Evolutionary conservation across 2,329 filamentous ascomycete genomes (phyloP), one percentile per base, ranked within the genome.

Genomic region (Cladorrhinum sp.): DNA sequence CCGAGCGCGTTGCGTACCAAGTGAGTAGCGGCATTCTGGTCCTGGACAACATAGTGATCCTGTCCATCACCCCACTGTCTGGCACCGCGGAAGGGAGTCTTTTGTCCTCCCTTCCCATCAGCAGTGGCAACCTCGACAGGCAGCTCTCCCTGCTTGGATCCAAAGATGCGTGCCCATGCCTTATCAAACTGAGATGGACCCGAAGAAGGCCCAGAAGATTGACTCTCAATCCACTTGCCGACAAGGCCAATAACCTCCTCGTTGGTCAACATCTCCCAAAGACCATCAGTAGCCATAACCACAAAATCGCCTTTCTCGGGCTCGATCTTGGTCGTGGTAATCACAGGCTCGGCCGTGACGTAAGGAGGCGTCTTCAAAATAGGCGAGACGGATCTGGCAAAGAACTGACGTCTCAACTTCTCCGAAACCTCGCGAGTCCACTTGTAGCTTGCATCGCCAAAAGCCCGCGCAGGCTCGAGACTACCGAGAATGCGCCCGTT

Each of bases 201-300:
- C 2, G 55, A n/a, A 18, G 42, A 30, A 42, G 30, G 75, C 73
- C 55, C 71, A 74, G 70, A 71, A 36, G 79, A 78, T 73, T 97
- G 90, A 21, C 85, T 86, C 74, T 99, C 95, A 53, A 99, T 86
- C 95, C 95, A 99, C 74, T 96, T 92, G 16, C 94, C 96, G 3
- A 99, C 95, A 2, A 99, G 85, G 0, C 95, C 95, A 55, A 99
- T 90, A 1, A 97, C 95, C 78, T 99, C 95, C 73, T 99, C 95
- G 70, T 98, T 99, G 53, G 92, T 97, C 64, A 99, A 82, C 95
- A 98, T 98, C 77, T 99, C 95, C 95, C 95, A 99, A 0, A 99
- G 82, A 3, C 95, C 95, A 72, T 99, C 95, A 0, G 95, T 97
- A 21, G 95, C 95, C 81, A 99, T 88, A 64, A 99, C 94, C 12